Evolutionary conservation across 768 basidiomycete species (phyloP), one percentile per base, ranked within the genome.

Genomic region (Paxillus rubicundulus): DNA sequence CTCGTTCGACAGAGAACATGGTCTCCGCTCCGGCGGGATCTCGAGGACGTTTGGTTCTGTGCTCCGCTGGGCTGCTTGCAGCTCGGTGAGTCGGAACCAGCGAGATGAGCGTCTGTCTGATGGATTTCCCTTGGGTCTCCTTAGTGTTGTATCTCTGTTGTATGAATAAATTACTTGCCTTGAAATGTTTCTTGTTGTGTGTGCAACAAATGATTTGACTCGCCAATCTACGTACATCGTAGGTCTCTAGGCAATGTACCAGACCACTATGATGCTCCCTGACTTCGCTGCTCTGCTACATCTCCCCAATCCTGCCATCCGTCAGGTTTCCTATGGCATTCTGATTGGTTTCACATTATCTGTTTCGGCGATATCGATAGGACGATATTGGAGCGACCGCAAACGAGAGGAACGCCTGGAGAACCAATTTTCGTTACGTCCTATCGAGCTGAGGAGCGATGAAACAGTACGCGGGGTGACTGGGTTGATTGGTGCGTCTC

Each of bases 381-480:
- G 79, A 2, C 68, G 77, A 6, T 82, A 82, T 53, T 75, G 77
- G 50, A 77, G 80, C 53, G 60, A 72, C 40, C 78, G 81, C 34
- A 80, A 75, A 63, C 74, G 77, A 44, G 72, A 74, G 40, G 66
- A 69, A n/a, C 61, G 69, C 0, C 44, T 47, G 0, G 57, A 55
- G 47, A 66, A 51, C 53, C 70, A 47, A 58, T 64, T 61, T 40
- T 67, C 74, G 33, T 71, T 72, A 4, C 77, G 80, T n/a, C 84
- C 86, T 1, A 87, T 90, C 55, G 82, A 87, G 53, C 64, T 88
- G 37, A 73, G 86, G 47, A 86, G 82, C 50, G 86, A 92, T 64
- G 92, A 95, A 59, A 72, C 93, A 6, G 77, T 94, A 5, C 71
- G 77, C 7, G 94, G 95, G 0, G 85, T 97, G 5, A 82, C 84